A percentile compares a stretch with the other conserved stretches of the same genome.
phyloP scores from a whole-genome alignment of 2,329 filamentous ascomycete species.

The Drechslerella dactyloides region DNA sequence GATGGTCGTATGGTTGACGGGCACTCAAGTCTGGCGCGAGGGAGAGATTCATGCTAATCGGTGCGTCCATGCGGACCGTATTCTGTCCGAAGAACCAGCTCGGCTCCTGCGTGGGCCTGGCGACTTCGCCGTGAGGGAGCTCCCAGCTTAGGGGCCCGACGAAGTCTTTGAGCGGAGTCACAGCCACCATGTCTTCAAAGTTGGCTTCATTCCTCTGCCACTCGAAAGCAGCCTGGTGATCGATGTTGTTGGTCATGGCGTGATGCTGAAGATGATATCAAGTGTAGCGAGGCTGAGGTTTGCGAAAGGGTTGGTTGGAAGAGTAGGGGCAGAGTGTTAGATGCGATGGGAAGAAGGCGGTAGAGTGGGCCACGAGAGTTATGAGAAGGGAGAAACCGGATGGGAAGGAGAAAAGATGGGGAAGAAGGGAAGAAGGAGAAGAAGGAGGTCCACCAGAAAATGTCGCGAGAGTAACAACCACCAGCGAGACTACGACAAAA shows the following conservation, averaged over 20 bases:
- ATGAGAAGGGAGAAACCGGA: neutral
- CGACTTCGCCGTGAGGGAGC: neutral
- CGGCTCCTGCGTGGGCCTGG: neutral
- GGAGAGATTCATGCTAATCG: conserved; percentile 5
- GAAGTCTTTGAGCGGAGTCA: neutral
- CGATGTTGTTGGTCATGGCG: too few species aligned
- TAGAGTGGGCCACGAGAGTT: neutral
- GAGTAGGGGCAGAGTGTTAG: neutral
- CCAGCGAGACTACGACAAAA: neutral
- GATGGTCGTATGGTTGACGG: neutral
- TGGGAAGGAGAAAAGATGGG: neutral
- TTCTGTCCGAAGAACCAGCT: neutral
- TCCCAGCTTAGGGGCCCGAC: neutral
- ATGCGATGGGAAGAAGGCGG: neutral
- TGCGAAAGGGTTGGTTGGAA: neutral
- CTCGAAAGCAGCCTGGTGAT: conserved; percentile 6
- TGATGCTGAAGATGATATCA: too few species aligned
- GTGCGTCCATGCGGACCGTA: too few species aligned
- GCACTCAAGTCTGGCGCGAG: neutral
- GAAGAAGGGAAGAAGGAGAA: neutral
- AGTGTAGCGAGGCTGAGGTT: too few species aligned
- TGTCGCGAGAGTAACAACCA: neutral
- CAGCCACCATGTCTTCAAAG: neutral
- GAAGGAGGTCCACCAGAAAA: too few species aligned
- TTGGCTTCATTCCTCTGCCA: conserved; percentile 11